Evolutionary conservation across 352 stramenopile genomes (phyloP), one percentile per base, ranked within the genome.

Genomic region (Globisporangium radiosum): DNA sequence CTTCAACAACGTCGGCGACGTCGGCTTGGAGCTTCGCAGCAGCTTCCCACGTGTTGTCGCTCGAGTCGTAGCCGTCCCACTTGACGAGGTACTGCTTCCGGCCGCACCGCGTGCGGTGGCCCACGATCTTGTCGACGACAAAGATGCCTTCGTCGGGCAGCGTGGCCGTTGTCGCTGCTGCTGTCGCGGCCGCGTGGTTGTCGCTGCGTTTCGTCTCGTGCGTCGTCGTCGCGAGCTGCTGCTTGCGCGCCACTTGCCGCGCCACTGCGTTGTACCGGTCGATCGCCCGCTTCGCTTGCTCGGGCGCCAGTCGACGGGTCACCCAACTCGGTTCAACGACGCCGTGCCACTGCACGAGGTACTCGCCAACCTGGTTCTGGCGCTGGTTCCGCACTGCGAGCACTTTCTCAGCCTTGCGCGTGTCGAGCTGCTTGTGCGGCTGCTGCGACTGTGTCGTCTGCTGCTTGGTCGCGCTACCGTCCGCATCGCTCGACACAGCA

Each of bases 11-110:
- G 1, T 74, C 66, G 3, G 71, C 65, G 0, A 89, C 77, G 54
- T 91, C 73, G 7, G 47, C 50, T 19, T 76, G 74, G 15, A 89
- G 64, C 58, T 80, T 78, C 4, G 67, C 44, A 2, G 69, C 77
- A 25, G 66, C 42, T 53, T 91, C 78, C 78, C 78, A 91, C 33
- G 78, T 89, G 64, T 91, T 81, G 49, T 85, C 71, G 44, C 70
- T 76, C 36, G 70, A 70, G 45, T 78, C 69, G 62, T 89, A 91
- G 38, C 73, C 75, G 52, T 89, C 78, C 78, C 81, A 91, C 47
- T 76, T 75, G 4, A 91, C 78, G 0, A 80, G 59, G 54, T 88
- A 91, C 59, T 86, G 56, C 17, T 75, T 76, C 55, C 71, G 80
- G 40, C 67, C 65, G 43, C 67, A 62, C 17, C 61, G 59, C n/a